phyloP scores from a whole-genome alignment of 177 flowering plant genomes.

The Vitis hybrid region DNA sequence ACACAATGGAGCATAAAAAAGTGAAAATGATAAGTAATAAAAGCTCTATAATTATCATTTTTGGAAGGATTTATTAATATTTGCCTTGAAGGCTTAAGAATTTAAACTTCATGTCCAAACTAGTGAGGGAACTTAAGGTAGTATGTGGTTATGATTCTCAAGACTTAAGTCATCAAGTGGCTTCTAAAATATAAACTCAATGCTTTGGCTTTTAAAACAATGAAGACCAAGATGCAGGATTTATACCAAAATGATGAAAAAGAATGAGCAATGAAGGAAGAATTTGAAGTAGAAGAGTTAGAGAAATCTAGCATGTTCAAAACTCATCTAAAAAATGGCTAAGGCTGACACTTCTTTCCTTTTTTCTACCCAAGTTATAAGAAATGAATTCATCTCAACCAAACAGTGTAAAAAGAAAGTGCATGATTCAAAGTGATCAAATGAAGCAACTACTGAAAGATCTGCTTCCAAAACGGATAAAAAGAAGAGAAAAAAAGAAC shows the following conservation, averaged over 20 bases:
- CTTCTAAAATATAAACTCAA: not conserved
- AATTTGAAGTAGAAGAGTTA: not conserved
- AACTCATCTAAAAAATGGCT: no score
- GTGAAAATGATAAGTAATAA: not conserved
- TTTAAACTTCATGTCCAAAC: not conserved
- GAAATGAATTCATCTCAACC: no score
- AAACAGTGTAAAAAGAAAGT: not conserved
- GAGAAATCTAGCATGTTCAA: no score
- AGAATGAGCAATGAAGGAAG: not conserved
- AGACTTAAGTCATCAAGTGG: not conserved
- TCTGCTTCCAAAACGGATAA: not conserved
- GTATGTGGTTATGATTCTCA: not conserved
- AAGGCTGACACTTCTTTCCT: no score
- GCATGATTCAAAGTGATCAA: not conserved
- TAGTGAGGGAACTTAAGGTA: not conserved
- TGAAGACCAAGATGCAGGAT: not conserved
- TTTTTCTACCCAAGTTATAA: no score
- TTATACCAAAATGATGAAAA: not conserved
- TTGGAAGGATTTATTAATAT: not conserved
- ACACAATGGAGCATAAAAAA: slow-evolving; percentile 24
- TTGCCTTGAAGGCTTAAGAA: no score
- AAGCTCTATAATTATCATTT: slow-evolving; percentile 9
- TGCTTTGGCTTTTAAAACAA: not conserved
- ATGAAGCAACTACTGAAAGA: no score
- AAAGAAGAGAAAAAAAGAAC: not conserved